phyloP scores from a whole-genome alignment of 2,329 filamentous ascomycete species.

The Acrodontium crateriforme region DNA sequence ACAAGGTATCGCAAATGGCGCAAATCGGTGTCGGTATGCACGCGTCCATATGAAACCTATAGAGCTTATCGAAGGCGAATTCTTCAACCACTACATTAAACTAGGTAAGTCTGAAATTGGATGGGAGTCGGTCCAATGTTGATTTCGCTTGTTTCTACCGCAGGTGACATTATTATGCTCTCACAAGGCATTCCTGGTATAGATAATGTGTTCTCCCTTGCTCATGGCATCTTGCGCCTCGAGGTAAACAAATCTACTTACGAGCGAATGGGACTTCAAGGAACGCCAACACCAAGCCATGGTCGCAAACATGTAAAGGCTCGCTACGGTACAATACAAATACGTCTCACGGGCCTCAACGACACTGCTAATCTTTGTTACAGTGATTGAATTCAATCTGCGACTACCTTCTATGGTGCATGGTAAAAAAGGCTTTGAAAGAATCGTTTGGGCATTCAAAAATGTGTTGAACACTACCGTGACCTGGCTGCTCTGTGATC shows the following conservation, averaged over 20 bases:
- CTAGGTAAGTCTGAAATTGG: constrained; percentile 38
- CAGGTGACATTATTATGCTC: constrained; percentile 65
- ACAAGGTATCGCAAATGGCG: constrained; percentile 2
- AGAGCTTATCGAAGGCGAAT: constrained; percentile 57
- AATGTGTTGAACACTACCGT: constrained; percentile 56
- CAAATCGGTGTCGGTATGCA: constrained; percentile 51
- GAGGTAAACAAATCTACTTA: constrained; percentile 71
- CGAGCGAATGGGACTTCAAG: constrained; percentile 67
- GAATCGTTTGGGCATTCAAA: constrained; percentile 63
- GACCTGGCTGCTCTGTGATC: constrained; percentile 67
- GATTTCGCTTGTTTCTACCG: not conserved
- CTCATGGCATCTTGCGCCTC: constrained; percentile 58
- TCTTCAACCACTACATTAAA: constrained; percentile 79
- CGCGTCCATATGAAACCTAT: constrained; percentile 59
- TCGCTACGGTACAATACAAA: constrained; percentile 49
- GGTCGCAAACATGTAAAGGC: constrained; percentile 52
- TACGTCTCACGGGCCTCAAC: not conserved
- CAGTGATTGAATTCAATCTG: constrained; percentile 67
- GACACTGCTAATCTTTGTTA: not conserved
- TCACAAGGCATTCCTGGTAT: constrained; percentile 60
- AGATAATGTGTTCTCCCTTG: constrained; percentile 58
- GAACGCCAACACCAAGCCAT: constrained; percentile 46
- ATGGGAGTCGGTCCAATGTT: not conserved
- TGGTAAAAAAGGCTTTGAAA: constrained; percentile 71
- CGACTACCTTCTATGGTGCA: constrained; percentile 61